These are phyloP conservation scores for Trichoderma afroharzianum DNA, from an alignment of 2,329 filamentous ascomycete genomes.

Conservation along the genomic window DNA sequence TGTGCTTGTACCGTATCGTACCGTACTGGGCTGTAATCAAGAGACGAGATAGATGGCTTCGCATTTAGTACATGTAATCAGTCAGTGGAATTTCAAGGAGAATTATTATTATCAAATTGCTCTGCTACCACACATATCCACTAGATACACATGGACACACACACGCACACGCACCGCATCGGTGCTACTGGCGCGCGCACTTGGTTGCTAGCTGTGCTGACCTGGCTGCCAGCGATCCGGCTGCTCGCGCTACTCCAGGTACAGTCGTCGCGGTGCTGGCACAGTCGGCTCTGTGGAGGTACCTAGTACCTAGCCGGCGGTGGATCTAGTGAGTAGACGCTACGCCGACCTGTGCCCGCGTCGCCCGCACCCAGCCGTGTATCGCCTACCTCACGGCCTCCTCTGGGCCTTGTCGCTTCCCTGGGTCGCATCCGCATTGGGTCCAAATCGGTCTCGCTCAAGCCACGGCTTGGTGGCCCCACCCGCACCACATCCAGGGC, in stretches of 20 bases:
- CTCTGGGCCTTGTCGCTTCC: background rate
- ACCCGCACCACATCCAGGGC: background rate
- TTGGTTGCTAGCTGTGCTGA: background rate
- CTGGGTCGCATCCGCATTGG: slow-evolving; percentile 5
- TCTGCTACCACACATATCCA: too few species aligned
- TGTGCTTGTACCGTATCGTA: too few species aligned
- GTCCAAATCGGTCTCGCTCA: background rate
- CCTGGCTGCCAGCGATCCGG: background rate
- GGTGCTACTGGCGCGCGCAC: background rate
- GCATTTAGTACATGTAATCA: background rate
- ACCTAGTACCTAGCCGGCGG: background rate
- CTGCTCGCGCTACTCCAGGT: slow-evolving; percentile 1
- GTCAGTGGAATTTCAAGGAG: background rate
- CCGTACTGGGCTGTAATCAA: background rate
- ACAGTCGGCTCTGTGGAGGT: background rate
- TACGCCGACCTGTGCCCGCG: background rate
- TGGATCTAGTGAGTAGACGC: background rate
- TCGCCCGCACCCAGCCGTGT: background rate
- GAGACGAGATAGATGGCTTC: background rate
- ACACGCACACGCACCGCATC: background rate
- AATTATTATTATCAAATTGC: background rate
- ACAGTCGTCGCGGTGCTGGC: background rate
- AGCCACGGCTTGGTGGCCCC: background rate
- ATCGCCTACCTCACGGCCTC: background rate
- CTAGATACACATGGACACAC: too few species aligned